These are phyloP conservation scores for Penicillium concentricum DNA, from an alignment of 2,329 filamentous ascomycete genomes.

Conservation along the genomic window DNA sequence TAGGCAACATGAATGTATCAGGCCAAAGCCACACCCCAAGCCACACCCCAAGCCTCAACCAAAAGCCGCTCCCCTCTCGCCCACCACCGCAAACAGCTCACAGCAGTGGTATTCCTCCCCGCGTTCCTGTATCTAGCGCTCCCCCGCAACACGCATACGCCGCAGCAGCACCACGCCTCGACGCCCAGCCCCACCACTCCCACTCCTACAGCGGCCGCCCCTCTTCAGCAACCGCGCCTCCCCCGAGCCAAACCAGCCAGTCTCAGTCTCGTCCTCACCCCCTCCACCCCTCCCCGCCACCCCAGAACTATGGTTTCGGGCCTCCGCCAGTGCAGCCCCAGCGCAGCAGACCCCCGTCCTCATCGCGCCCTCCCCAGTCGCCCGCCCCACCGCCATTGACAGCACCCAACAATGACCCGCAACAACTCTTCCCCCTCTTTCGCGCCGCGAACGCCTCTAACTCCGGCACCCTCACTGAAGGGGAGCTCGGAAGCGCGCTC, in stretches of 20 bases:
- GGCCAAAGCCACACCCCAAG: conserved; percentile 16
- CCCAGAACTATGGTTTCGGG: conserved; percentile 51
- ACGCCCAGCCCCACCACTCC: conserved; percentile 10
- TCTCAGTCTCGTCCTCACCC: conserved; percentile 46
- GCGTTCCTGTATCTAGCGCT: conserved; percentile 26
- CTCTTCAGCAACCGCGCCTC: conserved; percentile 15
- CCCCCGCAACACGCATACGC: conserved; percentile 21
- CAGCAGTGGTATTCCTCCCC: conserved; percentile 26
- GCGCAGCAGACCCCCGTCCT: conserved; percentile 55
- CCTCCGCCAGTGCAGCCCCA: conserved; percentile 53
- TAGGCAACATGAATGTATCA: conserved; percentile 37
- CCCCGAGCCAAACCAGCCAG: conserved; percentile 33
- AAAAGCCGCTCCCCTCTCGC: conserved; percentile 28
- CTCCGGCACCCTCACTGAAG: conserved; percentile 79
- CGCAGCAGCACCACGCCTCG: conserved; percentile 18
- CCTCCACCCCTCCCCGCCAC: conserved; percentile 44
- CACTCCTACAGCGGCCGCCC: conserved; percentile 23
- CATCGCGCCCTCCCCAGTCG: conserved; percentile 65
- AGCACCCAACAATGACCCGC: conserved; percentile 51
- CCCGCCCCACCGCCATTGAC: conserved; percentile 56
- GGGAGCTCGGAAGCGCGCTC: conserved; percentile 81
- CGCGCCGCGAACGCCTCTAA: conserved; percentile 78
- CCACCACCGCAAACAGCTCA: conserved; percentile 23
- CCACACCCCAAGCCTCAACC: conserved; percentile 19
- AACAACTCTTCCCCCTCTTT: conserved; percentile 77